Evolutionary conservation across 495 filamentous ascomycete genomes (phyloP).

Genomic region (Daldinia bambusicola): DNA sequence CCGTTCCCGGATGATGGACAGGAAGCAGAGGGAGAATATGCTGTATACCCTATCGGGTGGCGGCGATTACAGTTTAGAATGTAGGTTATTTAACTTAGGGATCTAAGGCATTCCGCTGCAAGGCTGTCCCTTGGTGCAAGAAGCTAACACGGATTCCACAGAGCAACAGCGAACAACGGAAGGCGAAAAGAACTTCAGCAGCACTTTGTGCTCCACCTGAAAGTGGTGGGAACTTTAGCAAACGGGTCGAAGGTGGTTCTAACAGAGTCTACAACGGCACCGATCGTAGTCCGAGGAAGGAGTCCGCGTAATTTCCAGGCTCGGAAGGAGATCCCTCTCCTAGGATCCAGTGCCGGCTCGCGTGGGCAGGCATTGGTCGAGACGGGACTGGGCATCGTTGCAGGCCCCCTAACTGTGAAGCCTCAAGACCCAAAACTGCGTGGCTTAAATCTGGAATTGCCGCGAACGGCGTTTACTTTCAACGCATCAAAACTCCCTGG

Average conservation of each 20-base stretch:
- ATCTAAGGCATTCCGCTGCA: not conserved
- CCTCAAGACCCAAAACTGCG: constrained; percentile 59
- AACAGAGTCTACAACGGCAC: constrained; percentile 76
- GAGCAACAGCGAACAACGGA: constrained; percentile 74
- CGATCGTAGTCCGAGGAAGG: constrained; percentile 80
- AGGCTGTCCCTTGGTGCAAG: not conserved
- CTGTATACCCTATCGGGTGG: constrained; percentile 91
- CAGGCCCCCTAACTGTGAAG: constrained; percentile 61
- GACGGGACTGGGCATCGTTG: constrained; percentile 59
- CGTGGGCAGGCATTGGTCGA: constrained; percentile 64
- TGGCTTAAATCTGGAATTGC: constrained; percentile 59
- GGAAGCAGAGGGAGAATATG: constrained; percentile 71
- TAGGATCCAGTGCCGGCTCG: constrained; percentile 76
- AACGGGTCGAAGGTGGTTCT: constrained; percentile 74
- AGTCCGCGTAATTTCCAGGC: constrained; percentile 84
- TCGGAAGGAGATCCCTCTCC: constrained; percentile 77
- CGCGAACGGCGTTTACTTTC: constrained; percentile 63
- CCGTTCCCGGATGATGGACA: constrained; percentile 77
- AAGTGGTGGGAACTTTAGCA: constrained; percentile 75
- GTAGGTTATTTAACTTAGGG: constrained; percentile 45
- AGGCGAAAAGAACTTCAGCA: constrained; percentile 83
- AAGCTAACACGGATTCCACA: constrained; percentile 43
- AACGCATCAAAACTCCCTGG: constrained; percentile 63
- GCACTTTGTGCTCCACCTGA: constrained; percentile 80
- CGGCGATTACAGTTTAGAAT: constrained; percentile 90